phyloP scores from a whole-genome alignment of 176 grass and related monocot genomes.

The Zoysia pacifica region DNA sequence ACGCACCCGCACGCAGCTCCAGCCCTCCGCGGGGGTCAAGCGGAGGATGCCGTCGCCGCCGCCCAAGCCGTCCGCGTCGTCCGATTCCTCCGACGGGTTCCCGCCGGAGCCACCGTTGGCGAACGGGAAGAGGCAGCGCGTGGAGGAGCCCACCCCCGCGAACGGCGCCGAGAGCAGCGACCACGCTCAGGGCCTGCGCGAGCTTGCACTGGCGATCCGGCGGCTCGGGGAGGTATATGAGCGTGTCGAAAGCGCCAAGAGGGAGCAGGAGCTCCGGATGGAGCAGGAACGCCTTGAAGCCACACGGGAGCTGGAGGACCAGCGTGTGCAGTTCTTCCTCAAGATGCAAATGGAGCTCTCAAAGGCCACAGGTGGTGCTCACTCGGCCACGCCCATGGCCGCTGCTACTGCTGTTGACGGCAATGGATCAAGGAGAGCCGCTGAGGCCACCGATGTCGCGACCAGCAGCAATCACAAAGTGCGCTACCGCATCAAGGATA shows the following conservation, averaged over 20 bases:
- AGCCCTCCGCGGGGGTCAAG: slow-evolving; percentile 34
- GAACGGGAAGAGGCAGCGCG: slow-evolving; percentile 58
- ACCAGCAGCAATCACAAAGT: slow-evolving; percentile 54
- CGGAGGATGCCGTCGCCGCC: slow-evolving; percentile 45
- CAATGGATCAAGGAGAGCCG: slow-evolving; percentile 38
- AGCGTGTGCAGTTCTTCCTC: slow-evolving; percentile 87
- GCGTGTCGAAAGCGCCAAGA: slow-evolving; percentile 70
- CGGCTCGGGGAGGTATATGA: slow-evolving; percentile 75
- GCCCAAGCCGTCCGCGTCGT: slow-evolving; percentile 47
- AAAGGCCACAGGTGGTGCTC: slow-evolving; percentile 32
- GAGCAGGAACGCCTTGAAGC: slow-evolving; percentile 74
- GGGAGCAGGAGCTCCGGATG: slow-evolving; percentile 77
- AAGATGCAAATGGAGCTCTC: slow-evolving; percentile 85
- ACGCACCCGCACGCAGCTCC: slow-evolving; percentile 55
- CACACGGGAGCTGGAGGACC: slow-evolving; percentile 62
- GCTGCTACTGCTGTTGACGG: slow-evolving; percentile 1
- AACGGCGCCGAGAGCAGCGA: slow-evolving; percentile 34
- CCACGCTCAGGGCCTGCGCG: slow-evolving; percentile 48
- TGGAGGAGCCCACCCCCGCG: slow-evolving; percentile 18
- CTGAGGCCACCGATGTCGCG: slow-evolving; percentile 29
- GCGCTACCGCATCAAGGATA: slow-evolving; percentile 42
- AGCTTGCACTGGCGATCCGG: slow-evolving; percentile 64
- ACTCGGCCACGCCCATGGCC: not conserved
- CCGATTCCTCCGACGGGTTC: slow-evolving; percentile 81
- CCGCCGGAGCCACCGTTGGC: slow-evolving; percentile 58